Conservation (phyloP, 805 yeast genomes). For the Phaffomyces antillensis region DNA sequence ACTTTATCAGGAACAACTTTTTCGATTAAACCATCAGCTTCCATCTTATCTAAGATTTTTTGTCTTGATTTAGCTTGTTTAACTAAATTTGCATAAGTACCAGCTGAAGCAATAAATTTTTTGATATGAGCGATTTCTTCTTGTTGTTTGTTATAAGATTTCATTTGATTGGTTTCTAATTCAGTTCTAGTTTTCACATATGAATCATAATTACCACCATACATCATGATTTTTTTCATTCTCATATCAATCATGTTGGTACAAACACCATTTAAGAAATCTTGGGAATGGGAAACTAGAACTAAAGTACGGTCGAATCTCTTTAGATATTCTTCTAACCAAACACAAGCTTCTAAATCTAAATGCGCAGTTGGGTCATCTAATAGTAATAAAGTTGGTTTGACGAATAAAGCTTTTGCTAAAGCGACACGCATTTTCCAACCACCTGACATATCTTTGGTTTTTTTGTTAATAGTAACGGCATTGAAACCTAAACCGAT, state of each 20-base stretch:
- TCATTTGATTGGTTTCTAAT: constrained; percentile 95
- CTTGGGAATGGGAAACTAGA: constrained; percentile 95
- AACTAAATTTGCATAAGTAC: constrained; percentile 98
- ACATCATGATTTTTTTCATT: constrained; percentile 60
- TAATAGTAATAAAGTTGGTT: constrained; percentile 87
- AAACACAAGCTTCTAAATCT: constrained; percentile 98
- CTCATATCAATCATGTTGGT: constrained; percentile 98
- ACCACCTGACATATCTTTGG: constrained; percentile 99
- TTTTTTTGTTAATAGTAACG: constrained; percentile 80
- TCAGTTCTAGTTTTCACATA: constrained; percentile 92
- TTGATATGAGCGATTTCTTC: constrained; percentile 97
- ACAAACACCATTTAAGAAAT: constrained; percentile 98
- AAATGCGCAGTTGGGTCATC: constrained; percentile 99
- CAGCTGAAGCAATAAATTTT: constrained; percentile 98
- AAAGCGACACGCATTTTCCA: constrained; percentile 99
- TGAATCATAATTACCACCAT: constrained; percentile 98
- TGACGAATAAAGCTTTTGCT: constrained; percentile 95
- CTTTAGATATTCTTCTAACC: constrained; percentile 97
- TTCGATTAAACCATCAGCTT: constrained; percentile 95
- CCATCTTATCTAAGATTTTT: constrained; percentile 99
- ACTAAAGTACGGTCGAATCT: constrained; percentile 90
- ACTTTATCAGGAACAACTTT: constrained; percentile 91
- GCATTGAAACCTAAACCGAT: constrained; percentile 96
- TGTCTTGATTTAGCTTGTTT: constrained; percentile 99
- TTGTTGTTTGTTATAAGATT: constrained; percentile 94